These are phyloP conservation scores for Nicotiana tabacum DNA, from an alignment of 257 asterid genomes.

Conservation along the genomic window DNA sequence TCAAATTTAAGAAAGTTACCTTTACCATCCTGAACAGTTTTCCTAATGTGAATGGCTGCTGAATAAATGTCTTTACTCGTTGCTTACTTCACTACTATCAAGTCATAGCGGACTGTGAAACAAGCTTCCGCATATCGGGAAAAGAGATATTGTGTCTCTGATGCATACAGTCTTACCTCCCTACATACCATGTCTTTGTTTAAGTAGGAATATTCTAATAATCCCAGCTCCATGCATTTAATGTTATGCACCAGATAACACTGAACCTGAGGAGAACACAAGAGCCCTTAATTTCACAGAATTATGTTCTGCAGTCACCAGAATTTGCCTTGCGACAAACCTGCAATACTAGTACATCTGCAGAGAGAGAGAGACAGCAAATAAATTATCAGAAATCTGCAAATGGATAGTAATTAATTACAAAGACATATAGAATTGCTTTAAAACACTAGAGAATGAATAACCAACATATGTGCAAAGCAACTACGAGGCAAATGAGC, in stretches of 20 bases:
- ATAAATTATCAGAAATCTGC: too few relatives aligned
- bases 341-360: not conserved
- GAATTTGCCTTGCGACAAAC: not conserved
- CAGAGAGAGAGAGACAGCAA: not conserved
- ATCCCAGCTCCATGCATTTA: not conserved
- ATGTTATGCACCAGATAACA: not conserved
- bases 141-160: not conserved
- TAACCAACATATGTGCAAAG: too few relatives aligned
- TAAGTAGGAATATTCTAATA: too few relatives aligned
- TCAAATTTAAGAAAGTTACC: not conserved
- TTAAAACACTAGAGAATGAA: too few relatives aligned
- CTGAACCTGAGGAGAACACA: not conserved
- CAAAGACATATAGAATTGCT: too few relatives aligned
- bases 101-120: not conserved
- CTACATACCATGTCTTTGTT: not conserved
- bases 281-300: not conserved
- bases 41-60: not conserved
- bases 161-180: not conserved
- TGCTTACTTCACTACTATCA: not conserved
- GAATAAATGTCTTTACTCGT: not conserved
- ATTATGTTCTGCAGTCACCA: not conserved
- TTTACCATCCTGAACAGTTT: not conserved
- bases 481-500: too few relatives aligned
- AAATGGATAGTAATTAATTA: too few relatives aligned
- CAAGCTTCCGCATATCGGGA: not conserved